Evolutionary conservation across 2,329 filamentous ascomycete species (phyloP), one percentile per base, ranked within the genome.

Genomic region (Parafenestella ontariensis): DNA sequence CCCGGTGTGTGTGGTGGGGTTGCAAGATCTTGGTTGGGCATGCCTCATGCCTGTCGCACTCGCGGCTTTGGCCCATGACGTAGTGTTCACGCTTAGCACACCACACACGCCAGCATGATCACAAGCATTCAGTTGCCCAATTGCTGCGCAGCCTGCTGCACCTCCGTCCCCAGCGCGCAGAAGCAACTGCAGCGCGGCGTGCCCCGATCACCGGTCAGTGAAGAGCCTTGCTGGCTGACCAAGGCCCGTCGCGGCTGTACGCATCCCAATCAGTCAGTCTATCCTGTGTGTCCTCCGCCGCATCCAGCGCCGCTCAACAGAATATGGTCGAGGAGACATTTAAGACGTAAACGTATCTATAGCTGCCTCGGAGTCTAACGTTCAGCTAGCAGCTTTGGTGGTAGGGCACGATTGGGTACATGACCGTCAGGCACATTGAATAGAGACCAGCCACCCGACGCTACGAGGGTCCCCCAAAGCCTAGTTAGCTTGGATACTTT

Each of bases 1-100:
- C 52, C 53, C 46, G 49, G 55, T 49, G 47, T 44, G 56, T 52
- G 56, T 56, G 49, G 59, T 61, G 59, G 60, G 59, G 60, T 63
- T 54, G 47, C 52, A 61, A 45, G 46, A 51, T 36, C 47, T 54
- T 57, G 56, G 56, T 56, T 52, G 56, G 50, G 58, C 55, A 40
- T 40, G 40, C 55, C 34, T 23, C 33, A 15, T 33, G 33, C 46
- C 44, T 54, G 47, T 23, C 24, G 24, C 17, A 31, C 23, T 23
- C 26, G 33, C 46, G 54, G 50, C 51, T 52, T 43, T 29, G 9
- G 20, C 46, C 49, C 34, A 61, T 64, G 61, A 64, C 59, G 58
- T 64, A 58, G 42, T 36, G 21, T 29, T 26, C 26, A 52, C 52
- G 52, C 52, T 47, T 21, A 40, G 40, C 54, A 50, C 50, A 45